These are phyloP conservation scores for Elasticomyces elasticus DNA, from an alignment of 495 filamentous ascomycete genomes.

Conservation along the genomic window DNA sequence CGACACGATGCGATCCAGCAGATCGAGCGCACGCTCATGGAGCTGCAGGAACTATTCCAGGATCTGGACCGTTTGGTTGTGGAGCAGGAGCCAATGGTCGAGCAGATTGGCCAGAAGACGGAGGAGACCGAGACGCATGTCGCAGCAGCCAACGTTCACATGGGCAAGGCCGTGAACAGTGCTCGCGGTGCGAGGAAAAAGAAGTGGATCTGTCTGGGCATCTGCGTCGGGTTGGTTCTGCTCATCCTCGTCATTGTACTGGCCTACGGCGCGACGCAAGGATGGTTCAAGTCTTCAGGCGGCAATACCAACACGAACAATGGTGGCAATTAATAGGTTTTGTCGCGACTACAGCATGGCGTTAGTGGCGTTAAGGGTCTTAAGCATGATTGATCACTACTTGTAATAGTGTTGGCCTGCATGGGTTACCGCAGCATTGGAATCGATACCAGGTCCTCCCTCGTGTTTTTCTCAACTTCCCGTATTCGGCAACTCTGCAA, in stretches of 20 bases:
- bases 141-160: constrained; percentile 67
- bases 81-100: constrained; percentile 68
- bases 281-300: constrained; percentile 4
- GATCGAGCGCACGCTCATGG: constrained; percentile 78
- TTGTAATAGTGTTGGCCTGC: no score
- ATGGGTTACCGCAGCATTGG: no score
- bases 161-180: constrained; percentile 64
- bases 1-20: constrained; percentile 84
- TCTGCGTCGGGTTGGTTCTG: constrained; percentile 31
- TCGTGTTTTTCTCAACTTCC: no score
- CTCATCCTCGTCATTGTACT: constrained; percentile 20
- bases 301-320: not conserved
- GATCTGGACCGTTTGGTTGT: constrained; percentile 74
- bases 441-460: no score
- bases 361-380: no score
- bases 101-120: constrained; percentile 69
- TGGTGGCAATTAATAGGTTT: not conserved
- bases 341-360: no score
- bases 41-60: constrained; percentile 73
- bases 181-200: constrained; percentile 74
- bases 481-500: no score
- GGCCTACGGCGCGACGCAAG: constrained; percentile 10
- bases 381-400: no score
- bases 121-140: constrained; percentile 72
- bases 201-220: constrained; percentile 95